These are phyloP conservation scores for Hyphopichia burtonii DNA, from an alignment of 1,139 yeast genomes.

Conservation along the genomic window DNA sequence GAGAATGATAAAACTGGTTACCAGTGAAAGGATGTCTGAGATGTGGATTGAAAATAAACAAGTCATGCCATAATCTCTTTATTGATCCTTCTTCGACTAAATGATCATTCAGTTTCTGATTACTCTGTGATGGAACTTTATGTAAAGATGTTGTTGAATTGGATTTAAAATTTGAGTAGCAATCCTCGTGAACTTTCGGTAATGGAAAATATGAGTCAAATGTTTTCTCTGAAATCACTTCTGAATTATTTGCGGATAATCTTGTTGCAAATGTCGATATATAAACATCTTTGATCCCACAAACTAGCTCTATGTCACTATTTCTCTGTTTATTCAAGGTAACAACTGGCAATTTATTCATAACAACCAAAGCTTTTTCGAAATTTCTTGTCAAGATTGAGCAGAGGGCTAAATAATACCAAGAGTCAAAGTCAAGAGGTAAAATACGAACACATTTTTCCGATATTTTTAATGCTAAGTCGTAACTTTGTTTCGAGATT, in stretches of 20 bases:
- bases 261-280: constrained; percentile 26
- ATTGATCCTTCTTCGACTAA: constrained; percentile 24
- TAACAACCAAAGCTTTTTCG: constrained; percentile 29
- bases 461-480: constrained; percentile 30
- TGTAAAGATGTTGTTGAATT: not conserved
- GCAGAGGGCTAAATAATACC: constrained; percentile 37
- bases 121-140: not conserved
- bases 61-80: constrained; percentile 31
- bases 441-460: constrained; percentile 30
- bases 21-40: constrained; percentile 40
- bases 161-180: not conserved
- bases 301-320: constrained; percentile 18
- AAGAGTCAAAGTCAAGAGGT: constrained; percentile 44
- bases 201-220: constrained; percentile 34
- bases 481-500: constrained; percentile 26
- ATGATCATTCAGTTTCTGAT: not conserved
- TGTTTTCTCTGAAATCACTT: constrained; percentile 30
- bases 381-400: constrained; percentile 31
- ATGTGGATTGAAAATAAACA: constrained; percentile 28
- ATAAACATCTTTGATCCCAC: constrained; percentile 33
- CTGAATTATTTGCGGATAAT: constrained; percentile 17
- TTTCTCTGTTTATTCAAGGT: constrained; percentile 13
- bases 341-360: constrained; percentile 37
- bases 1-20: constrained; percentile 35
- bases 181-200: constrained; percentile 15